phyloP scores from a whole-genome alignment of 2,329 filamentous ascomycete species.

The Calcarisporium arbuscula region DNA sequence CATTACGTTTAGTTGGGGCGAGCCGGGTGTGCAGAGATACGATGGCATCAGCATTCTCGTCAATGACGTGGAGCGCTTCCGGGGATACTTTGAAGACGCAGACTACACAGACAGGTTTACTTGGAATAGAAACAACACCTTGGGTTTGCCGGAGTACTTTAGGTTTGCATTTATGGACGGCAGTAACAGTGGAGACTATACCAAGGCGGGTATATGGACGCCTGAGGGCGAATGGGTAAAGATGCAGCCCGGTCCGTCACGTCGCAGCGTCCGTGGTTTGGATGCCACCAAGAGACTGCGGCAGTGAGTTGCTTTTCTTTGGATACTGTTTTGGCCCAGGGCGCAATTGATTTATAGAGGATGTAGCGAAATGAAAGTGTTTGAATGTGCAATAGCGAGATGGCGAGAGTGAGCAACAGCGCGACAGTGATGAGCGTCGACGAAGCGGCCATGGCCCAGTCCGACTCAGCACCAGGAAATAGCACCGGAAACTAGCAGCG shows the following conservation, averaged over 20 bases:
- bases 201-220: slow-evolving; percentile 67
- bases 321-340: too few species aligned
- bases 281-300: slow-evolving; percentile 15
- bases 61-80: slow-evolving; percentile 77
- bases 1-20: slow-evolving; percentile 55
- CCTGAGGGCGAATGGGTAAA: slow-evolving; percentile 56
- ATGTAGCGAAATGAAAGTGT: too few species aligned
- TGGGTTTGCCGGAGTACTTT: slow-evolving; percentile 62
- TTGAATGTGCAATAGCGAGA: too few species aligned
- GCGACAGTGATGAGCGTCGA: too few species aligned
- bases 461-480: too few species aligned
- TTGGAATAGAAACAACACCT: slow-evolving; percentile 47
- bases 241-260: slow-evolving; percentile 58
- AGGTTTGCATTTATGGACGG: slow-evolving; percentile 69
- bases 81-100: slow-evolving; percentile 60
- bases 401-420: too few species aligned
- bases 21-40: slow-evolving; percentile 42
- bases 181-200: slow-evolving; percentile 61
- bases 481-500: too few species aligned
- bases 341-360: too few species aligned
- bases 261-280: too few species aligned
- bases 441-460: too few species aligned
- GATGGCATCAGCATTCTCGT: slow-evolving; percentile 76
- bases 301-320: slow-evolving; percentile 9
- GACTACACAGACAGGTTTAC: slow-evolving; percentile 41